Percentiles rank a stretch among this genome's conserved stretches.
Conservation (phyloP, 73 alveolate genomes). For the Symbiodinium natans region DNA sequence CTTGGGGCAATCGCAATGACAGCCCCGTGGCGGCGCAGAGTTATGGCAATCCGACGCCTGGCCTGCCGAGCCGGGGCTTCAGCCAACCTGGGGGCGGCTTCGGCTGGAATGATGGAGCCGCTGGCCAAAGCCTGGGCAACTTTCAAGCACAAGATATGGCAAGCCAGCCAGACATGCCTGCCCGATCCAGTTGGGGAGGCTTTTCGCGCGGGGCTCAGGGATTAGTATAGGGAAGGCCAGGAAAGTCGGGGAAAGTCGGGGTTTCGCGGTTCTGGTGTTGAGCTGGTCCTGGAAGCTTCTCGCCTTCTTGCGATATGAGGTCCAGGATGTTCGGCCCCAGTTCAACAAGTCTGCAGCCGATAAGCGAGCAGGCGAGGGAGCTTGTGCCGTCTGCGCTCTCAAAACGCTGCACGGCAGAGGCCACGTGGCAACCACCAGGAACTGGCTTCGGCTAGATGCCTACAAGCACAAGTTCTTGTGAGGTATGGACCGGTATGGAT, state of each 20-base stretch:
- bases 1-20: constrained; percentile 24
- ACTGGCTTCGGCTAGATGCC: not conserved
- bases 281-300: not conserved
- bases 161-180: no score
- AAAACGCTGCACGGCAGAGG: not conserved
- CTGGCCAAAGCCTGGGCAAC: no score
- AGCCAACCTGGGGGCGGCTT: no score
- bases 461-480: no score
- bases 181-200: constrained; percentile 20
- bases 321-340: constrained; percentile 52
- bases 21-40: constrained; percentile 2
- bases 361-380: constrained; percentile 29
- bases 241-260: not conserved
- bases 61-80: no score
- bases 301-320: not conserved
- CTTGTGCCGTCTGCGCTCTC: not conserved
- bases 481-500: no score
- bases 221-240: no score
- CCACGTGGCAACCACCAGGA: constrained; percentile 2
- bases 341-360: constrained; percentile 43
- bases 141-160: no score
- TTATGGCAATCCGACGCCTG: constrained; percentile 18
- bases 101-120: no score
- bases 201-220: constrained; percentile 22
- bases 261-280: not conserved